A percentile compares a stretch with the other conserved stretches of the same genome.
Conservation (phyloP, 2,329 filamentous ascomycete species). For the Ambrosiella beaveri region DNA sequence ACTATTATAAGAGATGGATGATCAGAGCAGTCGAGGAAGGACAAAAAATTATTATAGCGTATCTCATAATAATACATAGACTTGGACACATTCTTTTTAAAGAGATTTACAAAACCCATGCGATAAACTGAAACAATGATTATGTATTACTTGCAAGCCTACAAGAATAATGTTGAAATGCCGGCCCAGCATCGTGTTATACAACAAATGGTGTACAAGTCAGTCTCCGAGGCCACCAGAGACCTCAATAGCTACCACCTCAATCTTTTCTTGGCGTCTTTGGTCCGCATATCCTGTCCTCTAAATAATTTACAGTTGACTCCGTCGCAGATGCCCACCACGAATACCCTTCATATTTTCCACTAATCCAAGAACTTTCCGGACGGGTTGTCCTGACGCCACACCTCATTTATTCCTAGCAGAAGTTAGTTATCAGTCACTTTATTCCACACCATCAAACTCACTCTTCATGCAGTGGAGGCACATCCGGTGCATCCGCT, state of each 20-base stretch:
- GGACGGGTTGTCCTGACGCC: conserved; percentile 14
- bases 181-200: conserved; percentile 8
- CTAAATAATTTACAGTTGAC: conserved; percentile 5
- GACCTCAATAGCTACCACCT: neutral
- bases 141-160: neutral
- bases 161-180: neutral
- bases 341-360: neutral
- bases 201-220: conserved; percentile 11
- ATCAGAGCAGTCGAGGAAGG: neutral
- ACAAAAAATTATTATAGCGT: neutral
- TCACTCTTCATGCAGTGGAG: conserved; percentile 71
- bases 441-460: conserved; percentile 18
- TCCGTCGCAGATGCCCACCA: neutral
- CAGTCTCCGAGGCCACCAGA: neutral
- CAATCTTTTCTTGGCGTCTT: too few species aligned
- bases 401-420: conserved; percentile 14
- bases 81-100: neutral
- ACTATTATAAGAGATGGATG: neutral
- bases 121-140: neutral
- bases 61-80: neutral
- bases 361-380: conserved; percentile 13
- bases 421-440: neutral
- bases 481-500: conserved; percentile 79
- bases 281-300: neutral
- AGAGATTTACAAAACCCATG: neutral